Base-by-base conservation (phyloP, 2,329 filamentous ascomycete genomes). In the Talaromyces sp. region DNA sequence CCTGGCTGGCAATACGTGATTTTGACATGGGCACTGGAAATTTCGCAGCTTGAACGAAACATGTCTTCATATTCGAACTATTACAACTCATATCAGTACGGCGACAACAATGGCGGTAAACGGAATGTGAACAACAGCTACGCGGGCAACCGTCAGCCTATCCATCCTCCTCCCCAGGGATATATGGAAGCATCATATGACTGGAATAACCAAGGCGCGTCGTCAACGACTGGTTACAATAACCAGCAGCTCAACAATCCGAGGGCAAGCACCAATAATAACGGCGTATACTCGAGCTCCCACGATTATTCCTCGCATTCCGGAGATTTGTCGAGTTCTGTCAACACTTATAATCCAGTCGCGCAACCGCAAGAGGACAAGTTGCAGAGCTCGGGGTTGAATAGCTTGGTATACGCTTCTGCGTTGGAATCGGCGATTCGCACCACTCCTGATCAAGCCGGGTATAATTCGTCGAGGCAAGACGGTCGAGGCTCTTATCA, bases 41-140 rank as follows among this genome's bases (percentile, higher is more conserved):
- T 29, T 24, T 54, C 27, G 21, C n/a, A 19, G 29, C 31, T 31
- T 14, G 35, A 41, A 10, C 29, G 12, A 38, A 38, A 31, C 24
- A 62, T 62, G 60, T 58, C 60, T 43, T 56, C 56, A 17, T 59
- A 53, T 29, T 51, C 60, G 21, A 59, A 59, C 21, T 53, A 46
- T 43, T 50, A 60, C 27, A 57, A 50, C 54, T 57, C 60, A 21
- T 54, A 56, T 17, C 53, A 53, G 56, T 56, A 56, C 19, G 31
- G 31, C 50, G 58, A 38, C 48, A 54, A 56, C 50, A 52, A 29
- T 31, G 29, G 32, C 27, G 41, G 41, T 35, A 29, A 62, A 31
- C 54, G 56, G 35, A 54, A 62, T 19, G 21, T 53, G 35, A 43
- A 56, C 32, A 46, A 50, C 11, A 48, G 38, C 4, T 51, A 24